Evolutionary conservation across 495 filamentous ascomycete species (phyloP).

Genomic region (Aspergillus bertholletiae): DNA sequence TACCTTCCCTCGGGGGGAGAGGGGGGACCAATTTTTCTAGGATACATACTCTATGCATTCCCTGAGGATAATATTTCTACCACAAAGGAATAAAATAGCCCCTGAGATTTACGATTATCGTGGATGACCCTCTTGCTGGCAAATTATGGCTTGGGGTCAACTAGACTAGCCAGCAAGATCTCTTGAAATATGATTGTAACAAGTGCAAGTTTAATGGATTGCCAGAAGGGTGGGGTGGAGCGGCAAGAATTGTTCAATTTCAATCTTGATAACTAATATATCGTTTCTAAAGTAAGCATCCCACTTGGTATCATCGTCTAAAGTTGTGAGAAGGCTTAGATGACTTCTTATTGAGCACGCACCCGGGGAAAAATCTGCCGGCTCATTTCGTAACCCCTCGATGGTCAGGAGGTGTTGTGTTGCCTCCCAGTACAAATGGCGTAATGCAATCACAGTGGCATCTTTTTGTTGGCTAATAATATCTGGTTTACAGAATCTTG

Average conservation of each 20-base stretch:
- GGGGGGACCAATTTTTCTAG: too few species aligned
- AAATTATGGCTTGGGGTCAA: background rate
- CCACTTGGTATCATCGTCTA: background rate
- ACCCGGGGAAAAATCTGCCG: background rate
- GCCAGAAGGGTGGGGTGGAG: background rate
- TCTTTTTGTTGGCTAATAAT: background rate
- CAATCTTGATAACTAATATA: background rate
- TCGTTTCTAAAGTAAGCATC: background rate
- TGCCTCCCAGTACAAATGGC: background rate
- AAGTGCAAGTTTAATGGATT: background rate
- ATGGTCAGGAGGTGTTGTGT: slow-evolving; percentile 5
- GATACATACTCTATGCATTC: background rate
- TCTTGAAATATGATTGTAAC: slow-evolving; percentile 13
- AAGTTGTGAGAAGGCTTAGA: background rate
- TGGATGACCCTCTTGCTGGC: background rate
- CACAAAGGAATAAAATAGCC: background rate
- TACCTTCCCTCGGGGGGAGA: too few species aligned
- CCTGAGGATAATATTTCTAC: background rate
- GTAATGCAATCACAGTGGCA: background rate
- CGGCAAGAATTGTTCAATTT: background rate
- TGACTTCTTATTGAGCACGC: background rate
- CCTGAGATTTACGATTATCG: too few species aligned
- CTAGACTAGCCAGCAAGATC: background rate
- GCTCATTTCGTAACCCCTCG: slow-evolving; percentile 5
- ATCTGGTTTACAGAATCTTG: background rate